Evolutionary conservation across 495 filamentous ascomycete species (phyloP).

Genomic region (Xylona heveae): DNA sequence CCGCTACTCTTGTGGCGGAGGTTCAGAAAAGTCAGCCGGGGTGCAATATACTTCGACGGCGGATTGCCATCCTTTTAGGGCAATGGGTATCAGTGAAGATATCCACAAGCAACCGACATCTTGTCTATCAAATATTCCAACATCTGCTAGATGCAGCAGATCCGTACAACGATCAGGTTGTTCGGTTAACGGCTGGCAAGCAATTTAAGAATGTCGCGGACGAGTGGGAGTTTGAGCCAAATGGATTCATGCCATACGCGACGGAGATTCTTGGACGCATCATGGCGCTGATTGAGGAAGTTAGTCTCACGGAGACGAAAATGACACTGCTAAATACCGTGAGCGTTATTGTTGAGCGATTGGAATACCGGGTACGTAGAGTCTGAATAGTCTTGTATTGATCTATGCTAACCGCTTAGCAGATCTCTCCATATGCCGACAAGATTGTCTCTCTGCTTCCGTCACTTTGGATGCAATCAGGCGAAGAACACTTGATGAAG

Average conservation of each 20-base stretch:
- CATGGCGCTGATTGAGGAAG: conserved; percentile 55
- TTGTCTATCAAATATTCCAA: conserved; percentile 79
- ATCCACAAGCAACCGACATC: conserved; percentile 33
- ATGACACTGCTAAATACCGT: conserved; percentile 72
- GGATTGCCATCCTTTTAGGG: conserved; percentile 69
- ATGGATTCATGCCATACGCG: conserved; percentile 53
- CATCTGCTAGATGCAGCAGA: conserved; percentile 66
- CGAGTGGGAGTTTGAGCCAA: conserved; percentile 56
- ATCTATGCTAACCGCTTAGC: not conserved
- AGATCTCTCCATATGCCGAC: conserved; percentile 54
- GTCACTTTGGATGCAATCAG: conserved; percentile 61
- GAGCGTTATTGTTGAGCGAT: conserved; percentile 50
- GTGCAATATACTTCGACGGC: conserved; percentile 69
- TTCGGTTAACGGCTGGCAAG: conserved; percentile 73
- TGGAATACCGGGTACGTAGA: conserved; percentile 46
- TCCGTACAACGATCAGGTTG: conserved; percentile 68
- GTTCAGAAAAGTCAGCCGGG: conserved; percentile 52
- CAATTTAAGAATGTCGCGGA: conserved; percentile 62
- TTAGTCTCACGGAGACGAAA: conserved; percentile 69
- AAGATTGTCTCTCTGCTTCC: conserved; percentile 63
- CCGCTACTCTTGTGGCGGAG: conserved; percentile 52
- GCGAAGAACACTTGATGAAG: conserved; percentile 72
- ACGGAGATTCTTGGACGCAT: conserved; percentile 42
- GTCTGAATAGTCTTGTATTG: not conserved
- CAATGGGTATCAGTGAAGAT: conserved; percentile 73